phyloP scores from a whole-genome alignment of 306 rosid genomes.

The Prosopis cineraria region DNA sequence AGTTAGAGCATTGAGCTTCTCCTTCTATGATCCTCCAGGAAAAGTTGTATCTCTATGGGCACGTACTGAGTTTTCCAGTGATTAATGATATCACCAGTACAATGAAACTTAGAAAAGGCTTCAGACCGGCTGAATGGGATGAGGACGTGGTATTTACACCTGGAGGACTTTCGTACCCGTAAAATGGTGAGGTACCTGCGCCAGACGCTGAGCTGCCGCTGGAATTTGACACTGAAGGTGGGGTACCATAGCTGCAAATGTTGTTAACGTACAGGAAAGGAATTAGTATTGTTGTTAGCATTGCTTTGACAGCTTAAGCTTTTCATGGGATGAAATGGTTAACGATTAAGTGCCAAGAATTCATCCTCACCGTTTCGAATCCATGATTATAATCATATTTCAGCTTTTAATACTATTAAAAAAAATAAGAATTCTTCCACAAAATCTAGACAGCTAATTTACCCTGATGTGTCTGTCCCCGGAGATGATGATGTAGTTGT shows the following conservation, averaged over 20 bases:
- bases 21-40: neutral
- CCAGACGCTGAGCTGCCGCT: slow-evolving; percentile 72
- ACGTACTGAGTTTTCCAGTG: slow-evolving; percentile 33
- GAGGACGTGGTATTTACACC: slow-evolving; percentile 39
- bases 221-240: slow-evolving; percentile 63
- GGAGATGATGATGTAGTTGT: slow-evolving; percentile 46
- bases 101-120: slow-evolving; percentile 53
- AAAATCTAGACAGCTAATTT: slow-evolving; percentile 19
- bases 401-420: slow-evolving; percentile 3
- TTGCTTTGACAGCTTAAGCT: neutral
- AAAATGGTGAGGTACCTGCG: slow-evolving; percentile 40
- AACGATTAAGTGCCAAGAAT: neutral
- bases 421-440: neutral
- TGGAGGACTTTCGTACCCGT: slow-evolving; percentile 58
- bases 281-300: slow-evolving; percentile 30
- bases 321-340: neutral
- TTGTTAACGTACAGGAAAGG: slow-evolving; percentile 10
- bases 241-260: slow-evolving; percentile 54
- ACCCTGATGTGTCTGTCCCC: slow-evolving; percentile 57
- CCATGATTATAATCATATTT: neutral
- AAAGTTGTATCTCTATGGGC: slow-evolving; percentile 34
- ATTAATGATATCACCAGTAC: slow-evolving; percentile 46
- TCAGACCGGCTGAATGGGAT: slow-evolving; percentile 51
- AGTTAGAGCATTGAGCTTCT: slow-evolving; percentile 25
- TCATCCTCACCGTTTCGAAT: neutral